Evolutionary conservation across 257 asterid species (phyloP).

Genomic region (Jaltomata sinuosa): DNA sequence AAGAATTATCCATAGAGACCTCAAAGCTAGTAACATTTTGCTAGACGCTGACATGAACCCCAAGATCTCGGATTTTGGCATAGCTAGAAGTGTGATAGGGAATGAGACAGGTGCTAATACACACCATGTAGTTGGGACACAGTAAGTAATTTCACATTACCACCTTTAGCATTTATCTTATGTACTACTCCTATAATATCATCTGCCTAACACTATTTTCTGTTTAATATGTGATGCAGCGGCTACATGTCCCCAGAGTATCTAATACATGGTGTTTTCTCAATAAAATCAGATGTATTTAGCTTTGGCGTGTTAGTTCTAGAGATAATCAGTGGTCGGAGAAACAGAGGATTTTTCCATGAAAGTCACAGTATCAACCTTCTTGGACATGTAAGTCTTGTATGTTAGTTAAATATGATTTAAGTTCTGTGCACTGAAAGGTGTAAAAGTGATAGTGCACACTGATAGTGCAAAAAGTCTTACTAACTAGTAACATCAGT

Average conservation of each 20-base stretch:
- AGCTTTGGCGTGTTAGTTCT: conserved; percentile 26
- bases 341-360: conserved; percentile 16
- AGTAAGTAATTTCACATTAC: background rate
- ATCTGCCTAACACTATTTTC: background rate
- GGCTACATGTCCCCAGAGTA: conserved; percentile 34
- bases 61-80: conserved; percentile 26
- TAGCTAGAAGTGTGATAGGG: conserved; percentile 22
- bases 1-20: conserved; percentile 19
- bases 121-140: conserved; percentile 20
- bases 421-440: background rate
- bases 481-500: background rate
- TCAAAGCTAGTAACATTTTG: conserved; percentile 25
- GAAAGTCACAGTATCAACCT: conserved; percentile 19
- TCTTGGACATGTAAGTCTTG: conserved; percentile 21
- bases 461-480: background rate
- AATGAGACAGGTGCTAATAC: conserved; percentile 22
- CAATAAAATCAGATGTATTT: conserved; percentile 25
- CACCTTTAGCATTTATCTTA: background rate
- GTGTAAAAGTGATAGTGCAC: background rate
- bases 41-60: conserved; percentile 23
- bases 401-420: background rate
- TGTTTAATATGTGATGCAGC: background rate
- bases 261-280: conserved; percentile 18
- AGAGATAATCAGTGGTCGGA: conserved; percentile 20
- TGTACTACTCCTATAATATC: background rate